Conservation (phyloP, 768 basidiomycete species). For the Sarcodon aspratus region DNA sequence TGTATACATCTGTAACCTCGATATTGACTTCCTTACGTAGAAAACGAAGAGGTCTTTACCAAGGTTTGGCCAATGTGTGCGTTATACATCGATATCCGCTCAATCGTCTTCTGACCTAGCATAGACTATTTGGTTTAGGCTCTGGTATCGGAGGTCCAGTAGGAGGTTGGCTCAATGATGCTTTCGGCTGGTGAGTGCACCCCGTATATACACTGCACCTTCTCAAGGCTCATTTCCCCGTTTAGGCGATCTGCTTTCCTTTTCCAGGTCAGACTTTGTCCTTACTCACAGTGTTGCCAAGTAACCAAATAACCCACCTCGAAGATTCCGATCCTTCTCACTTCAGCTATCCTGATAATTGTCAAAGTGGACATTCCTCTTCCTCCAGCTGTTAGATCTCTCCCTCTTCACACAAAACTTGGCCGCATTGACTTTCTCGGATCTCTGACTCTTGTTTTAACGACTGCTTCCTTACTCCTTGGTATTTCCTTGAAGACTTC, state of each 20-base stretch:
- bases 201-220: slow-evolving; percentile 1
- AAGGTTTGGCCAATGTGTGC: slow-evolving; percentile 85
- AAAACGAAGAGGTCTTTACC: slow-evolving; percentile 81
- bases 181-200: slow-evolving; percentile 67
- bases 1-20: slow-evolving; percentile 1
- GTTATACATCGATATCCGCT: slow-evolving; percentile 10
- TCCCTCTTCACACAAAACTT: slow-evolving; percentile 49
- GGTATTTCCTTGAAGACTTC: slow-evolving; percentile 71
- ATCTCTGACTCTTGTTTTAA: slow-evolving; percentile 64
- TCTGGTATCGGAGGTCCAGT: slow-evolving; percentile 71
- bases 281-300: background rate
- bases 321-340: slow-evolving; percentile 66
- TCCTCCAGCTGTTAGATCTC: slow-evolving; percentile 52
- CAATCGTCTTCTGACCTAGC: background rate
- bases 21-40: slow-evolving; percentile 23
- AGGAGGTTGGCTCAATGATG: slow-evolving; percentile 80
- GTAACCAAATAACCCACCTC: background rate
- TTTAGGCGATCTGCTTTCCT: slow-evolving; percentile 78
- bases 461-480: slow-evolving; percentile 60
- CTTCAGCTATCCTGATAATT: slow-evolving; percentile 61
- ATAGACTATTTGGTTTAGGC: slow-evolving; percentile 75
- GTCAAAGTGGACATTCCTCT: slow-evolving; percentile 72
- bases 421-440: slow-evolving; percentile 80
- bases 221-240: slow-evolving; percentile 1
- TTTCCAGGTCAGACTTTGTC: slow-evolving; percentile 48